Evolutionary conservation across 176 grass and related monocot species (phyloP).

Genomic region (Triticum timopheevii): DNA sequence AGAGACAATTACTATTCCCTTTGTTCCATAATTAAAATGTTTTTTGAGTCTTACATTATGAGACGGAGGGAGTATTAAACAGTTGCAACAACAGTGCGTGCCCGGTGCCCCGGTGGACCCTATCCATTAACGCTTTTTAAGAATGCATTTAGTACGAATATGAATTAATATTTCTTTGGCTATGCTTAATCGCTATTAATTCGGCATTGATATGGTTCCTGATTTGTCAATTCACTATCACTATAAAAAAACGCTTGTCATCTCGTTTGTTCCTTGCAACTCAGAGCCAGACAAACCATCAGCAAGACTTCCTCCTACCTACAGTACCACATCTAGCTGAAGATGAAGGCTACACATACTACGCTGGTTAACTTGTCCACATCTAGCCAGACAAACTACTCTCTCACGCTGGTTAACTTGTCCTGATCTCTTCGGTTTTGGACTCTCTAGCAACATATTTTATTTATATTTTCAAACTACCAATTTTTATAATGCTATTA

Average conservation of each 20-base stretch:
- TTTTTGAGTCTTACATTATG: too few relatives aligned
- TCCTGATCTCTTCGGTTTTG: too few relatives aligned
- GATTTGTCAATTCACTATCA: background rate
- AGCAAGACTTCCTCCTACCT: background rate
- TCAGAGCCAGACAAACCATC: background rate
- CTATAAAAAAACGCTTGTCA: background rate
- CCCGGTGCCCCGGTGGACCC: background rate
- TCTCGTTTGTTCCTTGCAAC: background rate
- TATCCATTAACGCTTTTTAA: background rate
- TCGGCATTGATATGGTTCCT: background rate
- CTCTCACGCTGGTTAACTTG: too few relatives aligned
- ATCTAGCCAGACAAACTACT: background rate
- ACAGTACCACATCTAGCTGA: background rate
- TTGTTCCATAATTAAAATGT: too few relatives aligned
- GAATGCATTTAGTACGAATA: background rate
- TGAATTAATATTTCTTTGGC: too few relatives aligned
- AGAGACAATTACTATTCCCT: background rate
- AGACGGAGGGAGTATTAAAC: too few relatives aligned
- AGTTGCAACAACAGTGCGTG: background rate
- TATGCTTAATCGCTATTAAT: too few relatives aligned
- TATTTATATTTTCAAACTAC: too few relatives aligned
- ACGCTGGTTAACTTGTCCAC: background rate
- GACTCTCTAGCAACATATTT: too few relatives aligned
- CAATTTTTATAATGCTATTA: too few relatives aligned
- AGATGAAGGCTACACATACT: background rate